Base-by-base conservation (phyloP, 495 filamentous ascomycete species). In the Penicillium odoratum region DNA sequence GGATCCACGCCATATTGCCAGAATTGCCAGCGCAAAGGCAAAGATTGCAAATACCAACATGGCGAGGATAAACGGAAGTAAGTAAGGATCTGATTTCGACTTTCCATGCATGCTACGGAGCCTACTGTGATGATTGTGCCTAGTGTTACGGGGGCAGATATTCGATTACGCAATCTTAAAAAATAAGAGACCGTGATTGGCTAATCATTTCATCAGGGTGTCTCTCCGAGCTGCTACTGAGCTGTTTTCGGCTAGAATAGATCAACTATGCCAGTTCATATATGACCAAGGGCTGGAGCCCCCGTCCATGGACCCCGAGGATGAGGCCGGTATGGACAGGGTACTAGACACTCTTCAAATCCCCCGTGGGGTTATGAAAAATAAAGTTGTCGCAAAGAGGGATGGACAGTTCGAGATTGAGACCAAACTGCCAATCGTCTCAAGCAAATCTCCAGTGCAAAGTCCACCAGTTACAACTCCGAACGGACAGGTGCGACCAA, bases 21-120 rank as follows among this genome's bases (percentile, higher is more conserved):
- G n/a, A 80, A 80, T 59, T 80, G 77, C 53, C 64, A 73, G 56
- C 73, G 70, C n/a, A 79, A 78, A 55, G 71, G 73, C 1, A 80
- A 76, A 50, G 66, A 72, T 9, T 80, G 77, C 65, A 77, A 69
- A 57, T 80, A 80, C 43, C 76, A 79, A 36, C 74, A 76, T 69
- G 74, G 77, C 13, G 76, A 80, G 21, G 77, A 80, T 29, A 79
- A 79, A 55, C 69, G 77, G 43, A 79, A 79, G 77, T 80, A 66
- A 54, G 74, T 72, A 15, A 6, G n/a, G 18, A n/a, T 7, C 5
- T 29, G 9, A 43, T 30, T 30, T 26, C 1, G 4, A 21, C 26
- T 40, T 36, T 2, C 5, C 7, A 11, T 18, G 36, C 11, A 28
- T 29, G n/a, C 13, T 16, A 9, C 6, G 26, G n/a, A 18, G 5